Conservation (phyloP, 2,329 filamentous ascomycete species). For the Ilyonectria mors-panacis region DNA sequence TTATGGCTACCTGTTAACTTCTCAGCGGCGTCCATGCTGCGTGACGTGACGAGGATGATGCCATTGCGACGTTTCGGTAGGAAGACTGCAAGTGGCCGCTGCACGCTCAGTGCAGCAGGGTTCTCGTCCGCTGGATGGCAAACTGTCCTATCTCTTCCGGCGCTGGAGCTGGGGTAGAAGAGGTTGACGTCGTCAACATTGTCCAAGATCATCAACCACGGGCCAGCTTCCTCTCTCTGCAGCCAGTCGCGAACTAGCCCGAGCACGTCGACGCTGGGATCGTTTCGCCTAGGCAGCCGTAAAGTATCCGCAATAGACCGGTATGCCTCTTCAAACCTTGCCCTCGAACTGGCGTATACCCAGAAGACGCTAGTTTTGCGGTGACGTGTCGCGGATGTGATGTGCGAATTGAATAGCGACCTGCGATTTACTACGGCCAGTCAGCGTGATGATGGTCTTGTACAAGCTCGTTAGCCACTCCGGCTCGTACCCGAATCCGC, state of each 20-base stretch:
- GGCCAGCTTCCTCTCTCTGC: slow-evolving; percentile 39
- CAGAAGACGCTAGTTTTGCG: no score
- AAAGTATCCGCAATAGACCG: slow-evolving; percentile 50
- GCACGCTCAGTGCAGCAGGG: neutral
- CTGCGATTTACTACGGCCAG: slow-evolving; percentile 39
- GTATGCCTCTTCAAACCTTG: slow-evolving; percentile 30
- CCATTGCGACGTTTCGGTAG: slow-evolving; percentile 10
- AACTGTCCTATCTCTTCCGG: neutral
- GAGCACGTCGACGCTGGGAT: slow-evolving; percentile 52
- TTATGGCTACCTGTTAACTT: slow-evolving; percentile 26
- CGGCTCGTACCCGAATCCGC: slow-evolving; percentile 48
- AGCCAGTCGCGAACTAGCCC: slow-evolving; percentile 50
- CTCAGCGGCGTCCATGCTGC: slow-evolving; percentile 29
- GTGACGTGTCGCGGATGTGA: no score
- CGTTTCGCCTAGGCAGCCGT: slow-evolving; percentile 46
- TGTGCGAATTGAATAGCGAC: no score
- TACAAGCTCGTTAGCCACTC: neutral
- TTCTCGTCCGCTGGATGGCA: slow-evolving; percentile 4
- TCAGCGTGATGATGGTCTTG: slow-evolving; percentile 6
- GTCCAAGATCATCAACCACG: slow-evolving; percentile 41
- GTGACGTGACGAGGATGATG: slow-evolving; percentile 39
- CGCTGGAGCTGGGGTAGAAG: slow-evolving; percentile 10
- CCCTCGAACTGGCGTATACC: no score
- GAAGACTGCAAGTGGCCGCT: slow-evolving; percentile 10
- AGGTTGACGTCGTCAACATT: slow-evolving; percentile 37